phyloP scores from a whole-genome alignment of 1,284 basidiomycete species.

The Melampsora americana region DNA sequence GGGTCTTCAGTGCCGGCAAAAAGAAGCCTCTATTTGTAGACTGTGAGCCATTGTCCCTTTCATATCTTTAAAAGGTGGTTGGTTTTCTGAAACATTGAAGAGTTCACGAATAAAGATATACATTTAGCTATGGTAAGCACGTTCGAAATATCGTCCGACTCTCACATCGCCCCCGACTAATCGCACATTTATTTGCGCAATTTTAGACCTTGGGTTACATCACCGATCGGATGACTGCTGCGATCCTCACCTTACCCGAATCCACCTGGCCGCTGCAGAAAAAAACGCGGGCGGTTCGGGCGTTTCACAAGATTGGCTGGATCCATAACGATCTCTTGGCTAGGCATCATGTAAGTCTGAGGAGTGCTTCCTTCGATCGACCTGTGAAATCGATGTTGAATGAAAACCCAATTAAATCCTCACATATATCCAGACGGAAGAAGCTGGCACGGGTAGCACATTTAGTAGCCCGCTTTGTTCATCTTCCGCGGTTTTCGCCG shows the following conservation, averaged over 20 bases:
- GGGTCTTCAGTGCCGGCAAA: slow-evolving; percentile 10
- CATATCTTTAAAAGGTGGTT: no score
- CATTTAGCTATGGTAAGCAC: slow-evolving; percentile 34
- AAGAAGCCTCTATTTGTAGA: slow-evolving; percentile 34
- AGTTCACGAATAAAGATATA: slow-evolving; percentile 18
- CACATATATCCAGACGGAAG: no score
- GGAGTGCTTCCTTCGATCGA: no score
- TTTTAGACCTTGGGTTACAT: slow-evolving; percentile 33
- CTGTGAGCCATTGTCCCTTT: slow-evolving; percentile 10
- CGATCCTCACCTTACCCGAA: slow-evolving; percentile 31
- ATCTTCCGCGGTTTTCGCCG: no score
- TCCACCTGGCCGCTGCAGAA: slow-evolving; percentile 34
- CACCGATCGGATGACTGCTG: slow-evolving; percentile 28
- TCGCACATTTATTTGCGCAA: background rate
- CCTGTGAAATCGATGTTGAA: no score
- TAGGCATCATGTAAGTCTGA: slow-evolving; percentile 30
- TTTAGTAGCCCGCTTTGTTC: no score
- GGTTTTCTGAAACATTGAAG: no score
- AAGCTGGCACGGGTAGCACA: no score
- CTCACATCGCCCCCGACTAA: background rate
- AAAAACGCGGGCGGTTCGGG: slow-evolving; percentile 22
- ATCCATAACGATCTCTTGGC: slow-evolving; percentile 41
- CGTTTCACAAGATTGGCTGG: slow-evolving; percentile 30
- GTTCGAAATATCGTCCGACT: no score
- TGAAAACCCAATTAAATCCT: no score